Evolutionary conservation across 306 rosid species (phyloP), one percentile per base, ranked within the genome.

Genomic region (Ormosia semicastrata): DNA sequence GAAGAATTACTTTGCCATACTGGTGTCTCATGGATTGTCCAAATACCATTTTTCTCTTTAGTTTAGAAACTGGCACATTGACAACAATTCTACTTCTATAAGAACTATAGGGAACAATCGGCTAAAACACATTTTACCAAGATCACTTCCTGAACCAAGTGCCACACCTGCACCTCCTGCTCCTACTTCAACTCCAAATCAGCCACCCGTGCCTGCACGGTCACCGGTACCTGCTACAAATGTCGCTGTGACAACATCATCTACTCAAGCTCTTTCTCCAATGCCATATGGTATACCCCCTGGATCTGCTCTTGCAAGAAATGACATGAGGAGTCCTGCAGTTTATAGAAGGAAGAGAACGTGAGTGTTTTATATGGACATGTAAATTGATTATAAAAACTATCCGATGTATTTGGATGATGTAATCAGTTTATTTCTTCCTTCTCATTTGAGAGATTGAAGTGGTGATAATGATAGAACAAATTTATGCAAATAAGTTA

Each of bases 31-130:
- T 59, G 84, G 63, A 56, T 78, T 67, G 71, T 58, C 24, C 63
- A 50, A 58, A 72, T 49, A 34, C 47, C 50, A 39, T 4, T 70
- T 75, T 29, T 80, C n/a, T 69, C 57, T 82, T 13, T 18, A 36
- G 82, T 49, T 44, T 73, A 95, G 99, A 97, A 95, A 87, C 86
- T 95, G 85, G 90, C 93, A 14, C 99, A 95, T 75, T 86, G 99
- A 79, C 99, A 95, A 83, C 99, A 95, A 80, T 95, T 95, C 84
- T 95, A 93, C 85, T 95, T 86, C 86, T 95, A 98, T 98, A 95
- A 93, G 92, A 95, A 95, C 83, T 95, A 95, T 49, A n/a, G 79
- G 99, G 82, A 92, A 90, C 91, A 95, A 93, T 73, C 88, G 97
- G 56, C 85, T 95, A 63, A 95, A 95, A 79, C 98, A 95, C 87